Conservation (phyloP, 106 monocot species). For the Dendrobium catenatum region DNA sequence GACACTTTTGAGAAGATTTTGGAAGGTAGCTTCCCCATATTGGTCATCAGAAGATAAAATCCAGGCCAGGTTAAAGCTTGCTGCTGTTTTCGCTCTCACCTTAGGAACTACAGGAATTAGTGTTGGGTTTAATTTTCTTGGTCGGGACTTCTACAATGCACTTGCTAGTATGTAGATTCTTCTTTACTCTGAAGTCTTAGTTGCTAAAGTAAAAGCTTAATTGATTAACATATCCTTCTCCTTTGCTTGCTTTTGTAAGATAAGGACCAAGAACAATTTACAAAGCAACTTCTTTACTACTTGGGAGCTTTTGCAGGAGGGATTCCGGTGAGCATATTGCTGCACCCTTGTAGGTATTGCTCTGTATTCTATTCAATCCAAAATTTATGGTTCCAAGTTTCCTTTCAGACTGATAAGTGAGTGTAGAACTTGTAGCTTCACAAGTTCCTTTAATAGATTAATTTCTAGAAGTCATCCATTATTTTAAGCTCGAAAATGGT, state of each 20-base stretch:
- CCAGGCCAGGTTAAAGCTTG: conserved; percentile 75
- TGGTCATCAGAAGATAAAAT: conserved; percentile 95
- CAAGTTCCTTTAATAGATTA: no score
- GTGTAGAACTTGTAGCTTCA: neutral
- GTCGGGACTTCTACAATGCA: conserved; percentile 88
- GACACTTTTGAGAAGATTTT: conserved; percentile 76
- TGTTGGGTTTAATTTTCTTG: conserved; percentile 72
- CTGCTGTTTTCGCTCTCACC: conserved; percentile 86
- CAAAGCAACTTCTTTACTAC: conserved; percentile 86
- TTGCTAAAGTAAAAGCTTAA: neutral
- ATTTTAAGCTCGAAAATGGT: no score
- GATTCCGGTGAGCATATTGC: conserved; percentile 99
- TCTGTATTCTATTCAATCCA: conserved; percentile 19
- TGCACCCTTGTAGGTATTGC: conserved; percentile 82
- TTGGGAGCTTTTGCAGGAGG: conserved; percentile 87
- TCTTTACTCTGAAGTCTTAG: neutral
- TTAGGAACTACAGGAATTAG: conserved; percentile 81
- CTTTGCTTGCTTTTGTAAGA: conserved; percentile 45
- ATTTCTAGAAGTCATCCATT: no score
- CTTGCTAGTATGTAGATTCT: conserved; percentile 78
- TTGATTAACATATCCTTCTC: neutral
- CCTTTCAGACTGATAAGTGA: neutral
- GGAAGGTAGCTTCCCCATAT: conserved; percentile 93
- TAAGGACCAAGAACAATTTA: conserved; percentile 92
- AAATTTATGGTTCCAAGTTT: neutral